Conservation (phyloP, 257 asterid species). For the Eucommia ulmoides region DNA sequence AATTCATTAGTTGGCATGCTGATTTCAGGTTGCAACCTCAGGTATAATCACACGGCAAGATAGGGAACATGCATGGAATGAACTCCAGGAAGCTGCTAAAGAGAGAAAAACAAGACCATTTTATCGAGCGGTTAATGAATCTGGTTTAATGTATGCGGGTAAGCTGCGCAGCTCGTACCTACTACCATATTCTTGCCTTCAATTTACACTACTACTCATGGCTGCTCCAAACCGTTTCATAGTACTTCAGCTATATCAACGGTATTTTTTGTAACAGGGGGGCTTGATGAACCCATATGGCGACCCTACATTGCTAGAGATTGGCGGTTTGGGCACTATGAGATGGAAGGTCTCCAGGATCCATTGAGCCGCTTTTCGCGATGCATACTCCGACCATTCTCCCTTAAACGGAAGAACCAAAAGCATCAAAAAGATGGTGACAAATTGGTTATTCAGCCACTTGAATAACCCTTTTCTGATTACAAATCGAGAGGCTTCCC, state of each 20-base stretch:
- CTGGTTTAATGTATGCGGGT: constrained; percentile 96
- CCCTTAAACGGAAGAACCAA: constrained; percentile 24
- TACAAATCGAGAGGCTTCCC: no score
- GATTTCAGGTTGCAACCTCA: constrained; percentile 58
- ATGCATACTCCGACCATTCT: constrained; percentile 35
- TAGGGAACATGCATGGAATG: constrained; percentile 62
- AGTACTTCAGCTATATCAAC: background rate
- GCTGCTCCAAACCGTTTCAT: background rate
- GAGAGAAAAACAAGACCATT: constrained; percentile 68
- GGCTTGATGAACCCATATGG: constrained; percentile 66
- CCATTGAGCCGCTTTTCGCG: constrained; percentile 73
- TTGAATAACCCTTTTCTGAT: no score
- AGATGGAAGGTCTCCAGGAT: constrained; percentile 89
- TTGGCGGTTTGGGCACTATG: constrained; percentile 93
- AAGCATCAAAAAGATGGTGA: constrained; percentile 22
- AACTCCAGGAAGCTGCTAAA: constrained; percentile 62
- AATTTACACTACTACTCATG: background rate
- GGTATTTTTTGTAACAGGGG: constrained; percentile 35
- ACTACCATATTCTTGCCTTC: background rate
- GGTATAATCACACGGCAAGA: constrained; percentile 59
- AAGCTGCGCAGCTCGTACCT: background rate
- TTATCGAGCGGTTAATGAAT: constrained; percentile 59
- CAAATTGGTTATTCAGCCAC: constrained; percentile 45
- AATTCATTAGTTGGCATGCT: constrained; percentile 4
- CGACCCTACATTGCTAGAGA: constrained; percentile 51